Conservation (phyloP, 2,329 filamentous ascomycete genomes). For the Didymella pinodella region DNA sequence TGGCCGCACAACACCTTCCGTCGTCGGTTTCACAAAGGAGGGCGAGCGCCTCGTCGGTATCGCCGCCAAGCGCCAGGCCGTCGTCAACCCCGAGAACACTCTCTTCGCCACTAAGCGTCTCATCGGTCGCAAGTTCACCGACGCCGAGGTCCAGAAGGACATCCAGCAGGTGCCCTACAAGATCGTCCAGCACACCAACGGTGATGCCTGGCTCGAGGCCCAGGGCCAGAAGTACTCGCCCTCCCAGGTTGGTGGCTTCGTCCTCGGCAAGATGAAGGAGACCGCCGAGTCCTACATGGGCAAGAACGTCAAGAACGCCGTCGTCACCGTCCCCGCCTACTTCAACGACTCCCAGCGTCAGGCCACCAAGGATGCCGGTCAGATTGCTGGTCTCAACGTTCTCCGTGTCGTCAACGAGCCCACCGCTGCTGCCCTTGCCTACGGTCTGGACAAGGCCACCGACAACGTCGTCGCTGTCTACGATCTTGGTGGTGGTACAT, state of each 20-base stretch:
- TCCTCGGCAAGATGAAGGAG: constrained; percentile 99
- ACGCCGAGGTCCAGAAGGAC: constrained; percentile 92
- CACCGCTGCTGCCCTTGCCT: constrained; percentile 92
- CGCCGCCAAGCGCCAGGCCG: constrained; percentile 95
- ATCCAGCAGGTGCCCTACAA: constrained; percentile 98
- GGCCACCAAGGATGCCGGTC: constrained; percentile 96
- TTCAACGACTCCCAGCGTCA: constrained; percentile 99
- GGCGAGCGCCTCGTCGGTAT: constrained; percentile 97
- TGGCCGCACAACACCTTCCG: constrained; percentile 89
- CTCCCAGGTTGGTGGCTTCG: constrained; percentile 96
- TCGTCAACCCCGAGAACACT: constrained; percentile 98
- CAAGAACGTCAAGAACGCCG: constrained; percentile 92
- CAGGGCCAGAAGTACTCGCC: constrained; percentile 96
- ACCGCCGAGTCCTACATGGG: constrained; percentile 92
- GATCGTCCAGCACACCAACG: constrained; percentile 96
- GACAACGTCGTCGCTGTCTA: constrained; percentile 93
- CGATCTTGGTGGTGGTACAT: constrained; percentile 97
- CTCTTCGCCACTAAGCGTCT: constrained; percentile 98
- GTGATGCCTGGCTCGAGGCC: constrained; percentile 94
- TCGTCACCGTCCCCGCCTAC: constrained; percentile 96
- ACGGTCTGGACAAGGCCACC: constrained; percentile 93
- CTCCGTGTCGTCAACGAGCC: constrained; percentile 98
- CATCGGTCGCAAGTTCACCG: constrained; percentile 96
- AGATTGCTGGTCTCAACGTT: constrained; percentile 95
- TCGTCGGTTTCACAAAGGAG: constrained; percentile 94